phyloP scores from a whole-genome alignment of 179 eudicot genomes.

The Monotropa hypopitys region DNA sequence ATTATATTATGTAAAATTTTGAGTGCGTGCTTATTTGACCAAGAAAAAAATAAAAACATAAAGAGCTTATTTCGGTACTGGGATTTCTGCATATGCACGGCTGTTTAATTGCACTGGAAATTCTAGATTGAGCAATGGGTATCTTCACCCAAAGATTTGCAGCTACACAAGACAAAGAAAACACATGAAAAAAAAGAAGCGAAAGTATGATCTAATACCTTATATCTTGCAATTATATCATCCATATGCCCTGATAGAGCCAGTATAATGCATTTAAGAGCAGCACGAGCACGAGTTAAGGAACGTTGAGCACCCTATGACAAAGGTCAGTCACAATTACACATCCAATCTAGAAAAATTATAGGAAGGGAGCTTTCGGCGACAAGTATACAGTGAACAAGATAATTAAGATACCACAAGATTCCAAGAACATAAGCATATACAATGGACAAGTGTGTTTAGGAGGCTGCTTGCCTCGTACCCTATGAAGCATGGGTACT shows the following conservation, averaged over 20 bases:
- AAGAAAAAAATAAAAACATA: background rate
- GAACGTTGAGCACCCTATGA: constrained; percentile 42
- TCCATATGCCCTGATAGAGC: constrained; percentile 76
- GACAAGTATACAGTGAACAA: background rate
- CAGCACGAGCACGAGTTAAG: constrained; percentile 54
- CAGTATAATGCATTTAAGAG: constrained; percentile 55
- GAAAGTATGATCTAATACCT: constrained; percentile 30
- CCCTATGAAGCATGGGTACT: too few relatives aligned
- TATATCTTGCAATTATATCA: constrained; percentile 54
- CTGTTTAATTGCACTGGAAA: background rate
- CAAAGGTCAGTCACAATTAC: background rate
- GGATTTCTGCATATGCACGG: background rate
- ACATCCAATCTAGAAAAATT: background rate
- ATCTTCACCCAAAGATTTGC: background rate
- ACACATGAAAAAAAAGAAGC: background rate
- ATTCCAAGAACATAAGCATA: background rate
- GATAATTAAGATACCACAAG: background rate
- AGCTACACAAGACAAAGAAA: background rate
- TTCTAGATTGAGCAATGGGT: background rate
- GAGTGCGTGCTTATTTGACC: background rate
- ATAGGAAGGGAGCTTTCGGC: background rate
- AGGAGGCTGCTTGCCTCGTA: background rate
- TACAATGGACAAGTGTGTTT: background rate
- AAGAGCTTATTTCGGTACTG: background rate
- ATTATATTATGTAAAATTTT: background rate